These are phyloP conservation scores for Podila horticola DNA, from an alignment of 192 early-diverging fungal species.

Conservation along the genomic window DNA sequence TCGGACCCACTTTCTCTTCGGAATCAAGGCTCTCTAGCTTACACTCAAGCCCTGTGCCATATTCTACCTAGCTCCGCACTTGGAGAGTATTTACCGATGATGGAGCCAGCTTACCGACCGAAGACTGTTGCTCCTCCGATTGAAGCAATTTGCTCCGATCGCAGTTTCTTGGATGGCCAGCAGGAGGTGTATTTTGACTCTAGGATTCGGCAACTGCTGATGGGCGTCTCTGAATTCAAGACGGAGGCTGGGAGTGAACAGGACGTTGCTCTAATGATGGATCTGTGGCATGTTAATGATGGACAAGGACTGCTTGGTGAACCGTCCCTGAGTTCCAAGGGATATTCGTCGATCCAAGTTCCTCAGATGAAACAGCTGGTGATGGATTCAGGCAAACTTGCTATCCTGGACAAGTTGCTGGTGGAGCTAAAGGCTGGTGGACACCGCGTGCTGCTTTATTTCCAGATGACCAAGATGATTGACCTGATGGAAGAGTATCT, in stretches of 20 bases:
- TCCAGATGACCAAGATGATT: slow-evolving; percentile 93
- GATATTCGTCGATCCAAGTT: slow-evolving; percentile 46
- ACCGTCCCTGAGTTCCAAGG: slow-evolving; percentile 40
- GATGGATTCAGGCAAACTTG: slow-evolving; percentile 83
- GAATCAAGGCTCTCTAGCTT: slow-evolving; percentile 14
- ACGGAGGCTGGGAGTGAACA: slow-evolving; percentile 12
- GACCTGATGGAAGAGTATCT: slow-evolving; percentile 91
- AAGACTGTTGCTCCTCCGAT: slow-evolving; percentile 70
- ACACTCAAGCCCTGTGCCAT: slow-evolving; percentile 23
- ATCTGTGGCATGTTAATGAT: slow-evolving; percentile 37
- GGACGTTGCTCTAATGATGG: slow-evolving; percentile 29
- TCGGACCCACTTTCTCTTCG: slow-evolving; percentile 11
- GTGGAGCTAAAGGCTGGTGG: slow-evolving; percentile 78
- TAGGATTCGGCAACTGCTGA: slow-evolving; percentile 43
- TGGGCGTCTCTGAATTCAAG: slow-evolving; percentile 50
- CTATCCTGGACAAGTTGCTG: slow-evolving; percentile 75
- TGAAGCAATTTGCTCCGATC: slow-evolving; percentile 71
- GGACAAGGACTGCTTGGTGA: slow-evolving; percentile 56
- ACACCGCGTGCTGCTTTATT: slow-evolving; percentile 85
- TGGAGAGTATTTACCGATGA: slow-evolving; percentile 39
- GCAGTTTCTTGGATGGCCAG: slow-evolving; percentile 66
- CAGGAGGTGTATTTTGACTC: slow-evolving; percentile 57
- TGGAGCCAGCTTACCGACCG: slow-evolving; percentile 60
- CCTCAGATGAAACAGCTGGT: slow-evolving; percentile 76
- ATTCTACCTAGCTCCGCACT: slow-evolving; percentile 32